Percentiles rank a stretch among this genome's conserved stretches.
These are phyloP conservation scores for Kondoa malvinella DNA, from an alignment of 768 basidiomycete species.

Conservation along the genomic window DNA sequence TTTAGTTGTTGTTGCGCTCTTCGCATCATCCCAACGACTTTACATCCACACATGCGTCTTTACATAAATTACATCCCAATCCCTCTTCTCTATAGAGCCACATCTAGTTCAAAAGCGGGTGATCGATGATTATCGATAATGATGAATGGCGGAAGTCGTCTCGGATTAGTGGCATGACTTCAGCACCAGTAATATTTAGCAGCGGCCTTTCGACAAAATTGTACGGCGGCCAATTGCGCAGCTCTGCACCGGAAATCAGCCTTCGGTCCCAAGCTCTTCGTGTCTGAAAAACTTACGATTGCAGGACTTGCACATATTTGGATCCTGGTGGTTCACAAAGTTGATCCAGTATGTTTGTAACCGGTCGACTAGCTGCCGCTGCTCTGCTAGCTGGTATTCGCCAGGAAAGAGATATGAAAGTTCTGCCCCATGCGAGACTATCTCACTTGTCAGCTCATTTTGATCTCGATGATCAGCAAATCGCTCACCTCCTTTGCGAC, in stretches of 20 bases:
- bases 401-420: neutral
- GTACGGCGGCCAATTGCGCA: neutral
- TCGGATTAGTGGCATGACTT: neutral
- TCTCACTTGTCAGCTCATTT: neutral
- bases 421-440: neutral
- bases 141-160: neutral
- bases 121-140: neutral
- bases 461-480: neutral
- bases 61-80: too few species aligned
- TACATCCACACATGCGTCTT: too few species aligned
- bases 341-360: neutral
- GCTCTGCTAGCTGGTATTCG: neutral
- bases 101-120: neutral
- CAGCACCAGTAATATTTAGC: neutral
- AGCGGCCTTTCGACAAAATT: neutral
- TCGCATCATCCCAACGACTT: too few species aligned
- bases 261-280: neutral
- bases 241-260: neutral
- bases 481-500: neutral
- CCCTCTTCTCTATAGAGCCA: too few species aligned
- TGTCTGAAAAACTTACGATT: neutral
- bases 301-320: neutral
- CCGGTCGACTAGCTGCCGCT: neutral
- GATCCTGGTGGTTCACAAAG: neutral
- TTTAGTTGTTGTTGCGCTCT: too few species aligned